Evolutionary conservation across 192 early-diverging fungal species (phyloP), one percentile per base, ranked within the genome.

Genomic region (Gryganskiella cystojenkinii): DNA sequence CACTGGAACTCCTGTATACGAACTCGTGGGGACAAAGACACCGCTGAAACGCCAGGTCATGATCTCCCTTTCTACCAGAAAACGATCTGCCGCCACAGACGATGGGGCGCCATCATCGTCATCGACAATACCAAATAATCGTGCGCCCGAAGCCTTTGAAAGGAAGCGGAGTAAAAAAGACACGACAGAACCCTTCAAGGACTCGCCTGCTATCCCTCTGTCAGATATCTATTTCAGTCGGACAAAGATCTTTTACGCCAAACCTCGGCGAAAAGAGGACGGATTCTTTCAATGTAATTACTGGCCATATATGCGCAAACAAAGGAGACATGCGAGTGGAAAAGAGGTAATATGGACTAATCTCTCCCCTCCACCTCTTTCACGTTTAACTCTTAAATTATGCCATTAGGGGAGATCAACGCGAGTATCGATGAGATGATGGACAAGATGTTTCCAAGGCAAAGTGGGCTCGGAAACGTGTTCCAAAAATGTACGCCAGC

Each of bases 1-100:
- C 43, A 81, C 80, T 30, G 80, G 80, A 6, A 62, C 56, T 15
- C 19, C 70, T 2, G 50, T 72, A 19, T 63, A 58, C 22, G 74
- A 78, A 6, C 70, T 63, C 28, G 15, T 13, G n/a, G 34, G 56
- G 10, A n/a, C 60, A 40, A 67, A 57, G 7, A 22, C 14, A 28
- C 59, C 52, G 1, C 17, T 70, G 10, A 56, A 67, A 30, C 37
- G 10, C 6, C 14, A 43, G 2, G 10, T 70, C 1, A 52, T 76
- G 5, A 24, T 52, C 11, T 44, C 30, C 1, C 56, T 66, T 9
- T 65, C 65, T 0, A 53, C 67, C 22, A 57, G 11, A 42, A 81
- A 70, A 33, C 61, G 58, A 5, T 31, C 61, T 11, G 33, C 25
- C 11, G 43, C 64, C 19, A n/a, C 55, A 1, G 3, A 4, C 3